Evolutionary conservation across 2,329 filamentous ascomycete species (phyloP).

Genomic region (Aureobasidium pullulans): DNA sequence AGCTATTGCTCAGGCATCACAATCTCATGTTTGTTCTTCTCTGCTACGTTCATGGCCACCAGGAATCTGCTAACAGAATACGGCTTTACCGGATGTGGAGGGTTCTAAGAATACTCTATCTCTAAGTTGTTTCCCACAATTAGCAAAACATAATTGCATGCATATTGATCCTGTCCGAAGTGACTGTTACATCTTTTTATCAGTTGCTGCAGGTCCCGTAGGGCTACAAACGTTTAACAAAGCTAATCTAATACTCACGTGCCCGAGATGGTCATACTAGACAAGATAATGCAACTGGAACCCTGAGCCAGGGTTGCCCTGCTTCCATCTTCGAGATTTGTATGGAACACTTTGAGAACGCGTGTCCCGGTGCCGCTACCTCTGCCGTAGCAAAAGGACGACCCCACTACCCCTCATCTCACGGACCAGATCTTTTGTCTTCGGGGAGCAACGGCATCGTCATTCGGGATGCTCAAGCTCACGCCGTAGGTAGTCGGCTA

Average conservation of each 20-base stretch:
- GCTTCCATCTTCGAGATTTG: too few species aligned
- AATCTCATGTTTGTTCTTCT: conserved; percentile 30
- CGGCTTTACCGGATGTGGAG: too few species aligned
- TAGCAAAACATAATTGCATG: too few species aligned
- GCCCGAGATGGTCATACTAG: too few species aligned
- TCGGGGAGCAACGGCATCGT: conserved; percentile 7
- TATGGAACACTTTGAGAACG: background rate
- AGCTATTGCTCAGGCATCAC: conserved; percentile 21
- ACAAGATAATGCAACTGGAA: too few species aligned
- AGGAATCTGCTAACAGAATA: conserved; percentile 24
- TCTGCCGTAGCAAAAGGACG: background rate
- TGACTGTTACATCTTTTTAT: too few species aligned
- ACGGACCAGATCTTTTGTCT: background rate
- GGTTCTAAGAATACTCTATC: too few species aligned
- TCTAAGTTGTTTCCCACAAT: too few species aligned
- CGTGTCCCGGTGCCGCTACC: background rate
- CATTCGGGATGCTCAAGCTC: conserved; percentile 2
- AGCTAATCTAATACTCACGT: too few species aligned
- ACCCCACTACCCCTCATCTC: conserved; percentile 10
- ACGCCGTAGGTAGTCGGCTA: background rate
- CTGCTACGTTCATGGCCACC: conserved; percentile 31
- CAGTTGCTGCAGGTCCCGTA: too few species aligned
- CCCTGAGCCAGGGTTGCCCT: background rate
- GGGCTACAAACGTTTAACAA: too few species aligned
- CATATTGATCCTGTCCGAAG: too few species aligned